Evolutionary conservation across 108 stramenopile genomes (phyloP), one percentile per base, ranked within the genome.

Genomic region (Cyclotella kingstonii): DNA sequence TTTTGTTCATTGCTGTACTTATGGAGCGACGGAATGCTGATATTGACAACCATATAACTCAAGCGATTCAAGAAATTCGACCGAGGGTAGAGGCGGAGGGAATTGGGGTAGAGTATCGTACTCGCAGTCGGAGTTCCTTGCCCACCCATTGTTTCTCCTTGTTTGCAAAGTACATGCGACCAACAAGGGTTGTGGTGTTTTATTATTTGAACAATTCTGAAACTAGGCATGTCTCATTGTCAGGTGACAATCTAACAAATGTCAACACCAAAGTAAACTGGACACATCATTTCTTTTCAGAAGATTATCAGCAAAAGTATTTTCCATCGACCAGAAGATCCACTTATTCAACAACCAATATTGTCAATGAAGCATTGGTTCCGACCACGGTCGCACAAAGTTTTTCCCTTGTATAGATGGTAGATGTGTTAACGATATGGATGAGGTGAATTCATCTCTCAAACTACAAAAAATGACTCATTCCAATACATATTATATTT

Each of bases 81-180:
- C 38, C 15, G 14, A 52, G 78, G 17, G 56, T 79, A 15, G 60
- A 52, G 19, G 58, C 36, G 15, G 78, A 79, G 54, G 78, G 73
- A 1, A 48, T 66, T 22, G 72, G 35, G n/a, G 66, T 79, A n/a
- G 72, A 66, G 34, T 79, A 79, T 45, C 61, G 70, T 22, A 77
- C 55, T 14, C 49, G 45, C 21, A 56, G 56, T 25, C 30, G 63
- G 52, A 4, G 26, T 38, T 5, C n/a, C n/a, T n/a, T n/a, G n/a
- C n/a, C n/a, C n/a, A n/a, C n/a, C n/a, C n/a, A n/a, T n/a, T n/a
- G n/a, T n/a, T n/a, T 34, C 60, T 0, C 26, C 34, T 53, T 55
- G 21, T 30, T 64, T 22, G 63, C 63, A 33, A 59, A 60, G 26
- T 73, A 73, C 40, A 73, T 73, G 1, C 49, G 72, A 22, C 72